phyloP scores from a whole-genome alignment of 2,329 filamentous ascomycete genomes.

The Sporothrix curviconia region DNA sequence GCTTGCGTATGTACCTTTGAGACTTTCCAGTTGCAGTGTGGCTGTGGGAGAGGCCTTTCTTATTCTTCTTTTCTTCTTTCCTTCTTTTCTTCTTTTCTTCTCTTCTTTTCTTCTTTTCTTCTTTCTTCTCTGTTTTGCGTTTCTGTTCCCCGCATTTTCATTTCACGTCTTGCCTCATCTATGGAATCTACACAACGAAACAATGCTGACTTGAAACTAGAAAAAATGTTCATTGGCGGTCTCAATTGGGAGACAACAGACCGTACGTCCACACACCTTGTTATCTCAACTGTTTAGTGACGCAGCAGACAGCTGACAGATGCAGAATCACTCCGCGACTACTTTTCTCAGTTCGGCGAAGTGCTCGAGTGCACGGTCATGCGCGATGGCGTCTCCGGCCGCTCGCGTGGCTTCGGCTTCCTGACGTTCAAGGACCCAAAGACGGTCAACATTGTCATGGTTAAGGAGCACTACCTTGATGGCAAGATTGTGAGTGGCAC shows the following conservation, averaged over 20 bases:
- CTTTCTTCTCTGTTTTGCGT: neutral
- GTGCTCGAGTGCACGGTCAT: slow-evolving; percentile 99
- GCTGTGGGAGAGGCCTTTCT: neutral
- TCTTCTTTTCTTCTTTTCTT: neutral
- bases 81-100: neutral
- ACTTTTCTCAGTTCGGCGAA: slow-evolving; percentile 96
- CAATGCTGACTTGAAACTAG: slow-evolving; percentile 34
- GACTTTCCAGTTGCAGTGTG: neutral
- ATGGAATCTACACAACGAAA: neutral
- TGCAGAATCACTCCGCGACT: slow-evolving; percentile 87
- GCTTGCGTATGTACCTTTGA: neutral
- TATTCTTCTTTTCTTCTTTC: neutral
- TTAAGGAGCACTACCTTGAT: slow-evolving; percentile 96
- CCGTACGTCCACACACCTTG: slow-evolving; percentile 13
- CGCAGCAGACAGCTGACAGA: too few species aligned
- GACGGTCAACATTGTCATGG: slow-evolving; percentile 98
- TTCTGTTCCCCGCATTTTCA: neutral
- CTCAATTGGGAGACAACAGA: slow-evolving; percentile 95
- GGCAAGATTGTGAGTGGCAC: slow-evolving; percentile 83
- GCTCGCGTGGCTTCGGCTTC: slow-evolving; percentile 94
- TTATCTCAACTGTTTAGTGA: too few species aligned
- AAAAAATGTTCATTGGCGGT: slow-evolving; percentile 99
- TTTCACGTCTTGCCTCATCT: neutral
- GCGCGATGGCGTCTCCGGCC: slow-evolving; percentile 87
- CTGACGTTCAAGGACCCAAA: slow-evolving; percentile 96